A percentile compares a stretch with the other conserved stretches of the same genome.
Evolutionary conservation across 768 basidiomycete species (phyloP).

Genomic region (Russula abietina): DNA sequence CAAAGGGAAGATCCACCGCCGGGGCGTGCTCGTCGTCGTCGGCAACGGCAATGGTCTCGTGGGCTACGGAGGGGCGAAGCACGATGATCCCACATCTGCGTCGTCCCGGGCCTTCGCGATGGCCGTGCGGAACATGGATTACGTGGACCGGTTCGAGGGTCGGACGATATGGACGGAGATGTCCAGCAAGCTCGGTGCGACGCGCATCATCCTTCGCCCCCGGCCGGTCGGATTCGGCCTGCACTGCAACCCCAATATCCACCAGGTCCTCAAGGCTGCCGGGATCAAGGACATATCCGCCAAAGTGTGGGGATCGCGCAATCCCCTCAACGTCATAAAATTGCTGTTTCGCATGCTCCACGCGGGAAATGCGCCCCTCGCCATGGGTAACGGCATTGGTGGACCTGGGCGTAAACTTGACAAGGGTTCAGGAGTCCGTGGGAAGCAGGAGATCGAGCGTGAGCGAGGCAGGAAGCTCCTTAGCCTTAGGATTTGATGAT

Average conservation of each 20-base stretch:
- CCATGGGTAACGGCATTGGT: slow-evolving; percentile 79
- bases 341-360: slow-evolving; percentile 77
- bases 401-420: slow-evolving; percentile 63
- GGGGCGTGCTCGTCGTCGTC: slow-evolving; percentile 60
- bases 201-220: slow-evolving; percentile 72
- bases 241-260: slow-evolving; percentile 80
- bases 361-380: slow-evolving; percentile 71
- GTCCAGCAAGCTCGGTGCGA: slow-evolving; percentile 77
- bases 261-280: slow-evolving; percentile 85
- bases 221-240: slow-evolving; percentile 89
- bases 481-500: slow-evolving; percentile 49
- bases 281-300: slow-evolving; percentile 94
- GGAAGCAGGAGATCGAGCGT: slow-evolving; percentile 67
- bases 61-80: slow-evolving; percentile 78
- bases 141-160: slow-evolving; percentile 87
- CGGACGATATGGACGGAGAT: slow-evolving; percentile 95
- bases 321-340: slow-evolving; percentile 82
- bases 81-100: slow-evolving; percentile 49
- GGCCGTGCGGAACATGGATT: slow-evolving; percentile 87
- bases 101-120: slow-evolving; percentile 50
- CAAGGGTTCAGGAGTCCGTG: slow-evolving; percentile 68
- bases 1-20: slow-evolving; percentile 79
- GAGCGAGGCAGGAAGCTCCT: slow-evolving; percentile 77
- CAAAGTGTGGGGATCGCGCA: slow-evolving; percentile 91
- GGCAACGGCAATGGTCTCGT: slow-evolving; percentile 82